These are phyloP conservation scores for Oenanthe javanica DNA, from an alignment of 140 eudicot species.

Conservation along the genomic window DNA sequence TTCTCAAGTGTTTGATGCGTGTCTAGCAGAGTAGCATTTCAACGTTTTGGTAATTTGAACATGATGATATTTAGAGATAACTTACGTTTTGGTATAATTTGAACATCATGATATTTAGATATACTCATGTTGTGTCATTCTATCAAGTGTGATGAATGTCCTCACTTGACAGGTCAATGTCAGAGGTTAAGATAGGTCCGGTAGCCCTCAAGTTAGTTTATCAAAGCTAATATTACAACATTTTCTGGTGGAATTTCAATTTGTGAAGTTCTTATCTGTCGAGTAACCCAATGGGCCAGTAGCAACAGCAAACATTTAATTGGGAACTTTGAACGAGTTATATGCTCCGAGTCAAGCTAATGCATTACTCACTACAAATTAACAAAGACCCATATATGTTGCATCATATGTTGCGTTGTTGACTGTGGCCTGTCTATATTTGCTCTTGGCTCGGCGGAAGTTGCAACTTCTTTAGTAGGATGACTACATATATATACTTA, in stretches of 20 bases:
- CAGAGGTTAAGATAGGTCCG: not conserved
- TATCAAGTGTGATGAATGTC: no score
- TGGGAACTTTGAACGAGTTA: not conserved
- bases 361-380: not conserved
- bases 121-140: no score
- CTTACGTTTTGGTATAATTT: no score
- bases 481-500: no score
- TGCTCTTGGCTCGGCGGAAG: not conserved
- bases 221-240: not conserved
- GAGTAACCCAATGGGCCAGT: not conserved
- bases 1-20: no score
- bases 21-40: no score
- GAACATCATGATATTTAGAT: no score
- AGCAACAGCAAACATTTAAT: not conserved
- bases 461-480: not conserved
- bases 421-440: not conserved
- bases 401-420: not conserved
- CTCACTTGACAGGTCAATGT: no score
- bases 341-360: not conserved
- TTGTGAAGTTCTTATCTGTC: not conserved
- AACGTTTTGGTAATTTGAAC: no score
- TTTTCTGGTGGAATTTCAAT: no score
- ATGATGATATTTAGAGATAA: no score
- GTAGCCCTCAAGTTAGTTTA: not conserved
- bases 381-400: not conserved